phyloP scores from a whole-genome alignment of 163 green algal species.

The Chlamydomonas reinhardtii region DNA sequence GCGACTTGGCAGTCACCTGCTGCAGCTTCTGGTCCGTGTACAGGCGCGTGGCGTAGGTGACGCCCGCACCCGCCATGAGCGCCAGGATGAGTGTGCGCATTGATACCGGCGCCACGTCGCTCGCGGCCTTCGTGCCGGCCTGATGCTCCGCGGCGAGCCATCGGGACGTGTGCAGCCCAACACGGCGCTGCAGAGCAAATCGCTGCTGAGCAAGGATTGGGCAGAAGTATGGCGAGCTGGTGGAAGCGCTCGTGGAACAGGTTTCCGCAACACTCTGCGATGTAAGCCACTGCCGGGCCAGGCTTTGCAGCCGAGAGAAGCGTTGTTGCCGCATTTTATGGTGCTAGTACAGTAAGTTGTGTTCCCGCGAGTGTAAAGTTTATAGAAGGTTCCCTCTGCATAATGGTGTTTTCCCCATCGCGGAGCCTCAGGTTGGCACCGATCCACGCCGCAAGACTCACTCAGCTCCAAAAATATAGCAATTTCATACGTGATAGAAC shows the following conservation, averaged over 20 bases:
- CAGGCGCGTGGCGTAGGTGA: conserved; percentile 46
- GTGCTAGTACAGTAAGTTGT: too few species aligned
- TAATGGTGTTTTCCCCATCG: too few species aligned
- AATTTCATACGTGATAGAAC: too few species aligned
- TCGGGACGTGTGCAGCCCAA: conserved; percentile 1
- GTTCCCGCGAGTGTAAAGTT: too few species aligned
- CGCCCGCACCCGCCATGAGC: conserved; percentile 54
- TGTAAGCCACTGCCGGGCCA: conserved; percentile 16
- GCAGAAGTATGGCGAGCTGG: background rate
- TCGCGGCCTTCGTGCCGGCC: background rate
- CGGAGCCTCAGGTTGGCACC: too few species aligned
- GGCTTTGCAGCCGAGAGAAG: background rate
- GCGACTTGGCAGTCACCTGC: conserved; percentile 59
- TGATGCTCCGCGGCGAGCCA: background rate
- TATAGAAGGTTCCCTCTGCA: too few species aligned
- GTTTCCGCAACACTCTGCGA: background rate
- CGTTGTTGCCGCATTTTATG: conserved; percentile 1
- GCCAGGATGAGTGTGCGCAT: conserved; percentile 49
- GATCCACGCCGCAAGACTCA: too few species aligned
- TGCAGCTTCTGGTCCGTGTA: conserved; percentile 65
- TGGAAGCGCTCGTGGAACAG: background rate
- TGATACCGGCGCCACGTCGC: conserved; percentile 38
- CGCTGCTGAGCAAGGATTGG: conserved; percentile 23
- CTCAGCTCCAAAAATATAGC: too few species aligned
- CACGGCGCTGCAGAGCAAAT: background rate